Conservation (phyloP, 2,329 filamentous ascomycete genomes). For the Colletotrichum kahawae region DNA sequence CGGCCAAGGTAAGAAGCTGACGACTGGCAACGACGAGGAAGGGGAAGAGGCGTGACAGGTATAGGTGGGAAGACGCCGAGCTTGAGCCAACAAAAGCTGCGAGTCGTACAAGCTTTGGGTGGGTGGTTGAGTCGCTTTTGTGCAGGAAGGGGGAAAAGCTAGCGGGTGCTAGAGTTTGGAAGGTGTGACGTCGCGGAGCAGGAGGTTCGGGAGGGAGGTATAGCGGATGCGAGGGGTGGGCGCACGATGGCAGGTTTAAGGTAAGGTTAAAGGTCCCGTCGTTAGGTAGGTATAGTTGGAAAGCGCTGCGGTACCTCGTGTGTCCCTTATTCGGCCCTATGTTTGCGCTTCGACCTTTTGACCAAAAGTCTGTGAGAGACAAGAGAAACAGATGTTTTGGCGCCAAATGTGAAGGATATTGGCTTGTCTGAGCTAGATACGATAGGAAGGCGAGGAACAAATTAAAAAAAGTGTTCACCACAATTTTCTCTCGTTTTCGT, state of each 20-base stretch:
- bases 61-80: not conserved
- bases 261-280: not conserved
- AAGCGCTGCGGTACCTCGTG: not conserved
- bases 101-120: conserved; percentile 4
- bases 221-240: conserved; percentile 6
- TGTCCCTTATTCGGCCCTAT: not conserved
- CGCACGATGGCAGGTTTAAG: conserved; percentile 1
- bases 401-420: not conserved
- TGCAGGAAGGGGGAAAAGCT: not conserved
- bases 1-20: not conserved
- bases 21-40: too few relatives aligned
- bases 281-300: not conserved
- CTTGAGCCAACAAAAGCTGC: not conserved
- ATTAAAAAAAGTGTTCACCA: not conserved
- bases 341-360: not conserved
- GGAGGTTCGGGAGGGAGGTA: conserved; percentile 1
- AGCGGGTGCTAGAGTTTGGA: conserved; percentile 8
- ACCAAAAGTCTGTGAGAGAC: not conserved
- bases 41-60: not conserved
- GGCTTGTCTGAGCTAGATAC: not conserved
- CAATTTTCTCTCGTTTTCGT: not conserved
- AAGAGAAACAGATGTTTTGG: not conserved
- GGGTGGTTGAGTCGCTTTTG: not conserved
- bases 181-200: conserved; percentile 8
- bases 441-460: not conserved